phyloP scores from a whole-genome alignment of 2,329 filamentous ascomycete genomes.

The Cladobotryum protrusum region DNA sequence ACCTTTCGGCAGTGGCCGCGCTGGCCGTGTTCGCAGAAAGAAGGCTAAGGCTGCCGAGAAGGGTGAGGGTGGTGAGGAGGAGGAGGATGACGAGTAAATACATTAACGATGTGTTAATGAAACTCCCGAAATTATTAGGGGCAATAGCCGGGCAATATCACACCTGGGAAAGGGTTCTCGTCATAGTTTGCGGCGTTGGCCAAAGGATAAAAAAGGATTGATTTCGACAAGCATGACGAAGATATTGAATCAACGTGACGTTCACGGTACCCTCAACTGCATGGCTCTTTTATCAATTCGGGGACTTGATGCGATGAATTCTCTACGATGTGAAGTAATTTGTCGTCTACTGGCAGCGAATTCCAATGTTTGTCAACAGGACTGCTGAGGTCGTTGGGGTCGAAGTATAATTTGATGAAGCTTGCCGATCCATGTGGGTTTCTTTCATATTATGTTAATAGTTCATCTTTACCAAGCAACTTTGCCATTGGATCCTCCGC shows the following conservation, averaged over 20 bases:
- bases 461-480: slow-evolving; percentile 66
- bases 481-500: slow-evolving; percentile 84
- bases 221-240: slow-evolving; percentile 27
- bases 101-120: slow-evolving; percentile 25
- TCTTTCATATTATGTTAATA: slow-evolving; percentile 36
- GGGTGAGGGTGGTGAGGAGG: slow-evolving; percentile 71
- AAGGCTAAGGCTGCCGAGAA: slow-evolving; percentile 96
- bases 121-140: slow-evolving; percentile 23
- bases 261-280: background rate
- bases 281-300: too few species aligned
- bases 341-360: too few species aligned
- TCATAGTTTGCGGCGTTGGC: slow-evolving; percentile 48
- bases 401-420: too few species aligned
- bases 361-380: too few species aligned
- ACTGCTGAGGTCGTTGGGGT: too few species aligned
- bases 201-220: slow-evolving; percentile 42
- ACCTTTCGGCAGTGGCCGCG: slow-evolving; percentile 94
- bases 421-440: too few species aligned
- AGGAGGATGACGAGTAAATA: slow-evolving; percentile 74
- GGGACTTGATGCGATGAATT: too few species aligned
- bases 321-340: too few species aligned
- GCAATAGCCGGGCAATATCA: slow-evolving; percentile 29
- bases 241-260: background rate
- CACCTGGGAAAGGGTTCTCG: slow-evolving; percentile 34
- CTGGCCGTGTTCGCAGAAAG: slow-evolving; percentile 98